Evolutionary conservation across 2,329 filamentous ascomycete genomes (phyloP), one percentile per base, ranked within the genome.

Genomic region (Westerdykella sp.): DNA sequence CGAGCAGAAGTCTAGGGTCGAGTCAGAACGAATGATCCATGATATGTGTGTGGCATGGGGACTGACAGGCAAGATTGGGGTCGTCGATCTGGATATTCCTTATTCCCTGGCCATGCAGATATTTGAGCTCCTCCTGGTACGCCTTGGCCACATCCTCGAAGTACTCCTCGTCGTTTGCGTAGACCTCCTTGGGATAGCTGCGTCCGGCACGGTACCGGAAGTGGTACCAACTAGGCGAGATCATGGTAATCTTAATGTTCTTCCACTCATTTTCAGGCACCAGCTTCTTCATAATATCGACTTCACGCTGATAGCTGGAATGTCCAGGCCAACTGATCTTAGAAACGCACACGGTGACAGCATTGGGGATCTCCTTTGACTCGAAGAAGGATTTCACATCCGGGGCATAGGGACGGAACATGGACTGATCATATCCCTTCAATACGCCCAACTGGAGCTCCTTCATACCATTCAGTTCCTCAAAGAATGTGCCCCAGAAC

Each of bases 171-270:
- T 74, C 71, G 39, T 62, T 70, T 11, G 59, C 57, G 46, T 74
- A 74, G 6, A 70, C 67, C 5, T 70, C 69, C 48, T 69, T 64
- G 9, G 68, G 62, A 45, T 70, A 74, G n/a, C 67, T 67, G 42
- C 66, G 68, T 23, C 69, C 69, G 47, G 78, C 73, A 63, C 77
- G 74, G 59, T 80, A 80, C 39, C 81, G 74, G 57, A 84, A 72
- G 64, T 87, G 83, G 60, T 85, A 85, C 76, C 81, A 85, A 61
- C 79, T 79, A 2, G 81, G 80, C 4, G 81, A 79, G 14, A 81
- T 78, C 55, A 85, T 69, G 14, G 82, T 85, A 53, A 85, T 75
- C 69, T 86, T 84, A 63, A 82, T 77, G 50, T 83, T 78, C 50
- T 78, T 78, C 56, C 81, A 78, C 42, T 78, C 70, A 23, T 81